These are phyloP conservation scores for Capsicum baccatum DNA, from an alignment of 257 asterid species.

Conservation along the genomic window DNA sequence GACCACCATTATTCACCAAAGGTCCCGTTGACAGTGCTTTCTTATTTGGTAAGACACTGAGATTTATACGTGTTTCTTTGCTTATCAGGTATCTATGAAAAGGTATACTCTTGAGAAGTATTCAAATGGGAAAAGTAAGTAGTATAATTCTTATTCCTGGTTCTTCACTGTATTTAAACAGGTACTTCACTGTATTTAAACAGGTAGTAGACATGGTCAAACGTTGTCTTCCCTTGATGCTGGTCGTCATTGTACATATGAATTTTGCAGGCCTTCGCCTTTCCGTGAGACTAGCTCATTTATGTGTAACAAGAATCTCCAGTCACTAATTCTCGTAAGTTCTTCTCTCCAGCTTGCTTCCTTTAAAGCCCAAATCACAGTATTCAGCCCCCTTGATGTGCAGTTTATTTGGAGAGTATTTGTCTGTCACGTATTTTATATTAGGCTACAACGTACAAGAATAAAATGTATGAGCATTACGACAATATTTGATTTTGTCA, in stretches of 20 bases:
- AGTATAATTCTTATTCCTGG: neutral
- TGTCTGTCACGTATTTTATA: neutral
- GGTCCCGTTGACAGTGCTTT: slow-evolving; percentile 6
- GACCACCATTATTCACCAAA: slow-evolving; percentile 25
- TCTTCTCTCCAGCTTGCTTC: neutral
- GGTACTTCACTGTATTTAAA: slow-evolving; percentile 37
- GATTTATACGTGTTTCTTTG: neutral
- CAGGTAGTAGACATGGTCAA: slow-evolving; percentile 46
- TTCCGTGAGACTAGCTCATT: too few species aligned
- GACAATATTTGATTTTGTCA: neutral
- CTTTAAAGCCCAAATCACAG: neutral
- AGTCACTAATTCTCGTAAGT: slow-evolving; percentile 51
- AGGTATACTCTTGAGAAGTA: slow-evolving; percentile 13
- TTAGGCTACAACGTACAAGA: neutral
- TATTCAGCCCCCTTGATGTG: neutral
- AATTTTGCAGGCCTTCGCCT: too few species aligned
- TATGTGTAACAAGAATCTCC: too few species aligned
- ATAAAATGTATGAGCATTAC: neutral
- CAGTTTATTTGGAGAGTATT: neutral
- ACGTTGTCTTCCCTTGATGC: too few species aligned
- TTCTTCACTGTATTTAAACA: slow-evolving; percentile 28
- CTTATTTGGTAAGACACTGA: slow-evolving; percentile 38
- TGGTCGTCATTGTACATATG: too few species aligned
- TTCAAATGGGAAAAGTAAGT: neutral
- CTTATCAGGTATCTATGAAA: neutral